These are phyloP conservation scores for Ustilago sp. DNA, from an alignment of 1,284 basidiomycete species.

Conservation along the genomic window DNA sequence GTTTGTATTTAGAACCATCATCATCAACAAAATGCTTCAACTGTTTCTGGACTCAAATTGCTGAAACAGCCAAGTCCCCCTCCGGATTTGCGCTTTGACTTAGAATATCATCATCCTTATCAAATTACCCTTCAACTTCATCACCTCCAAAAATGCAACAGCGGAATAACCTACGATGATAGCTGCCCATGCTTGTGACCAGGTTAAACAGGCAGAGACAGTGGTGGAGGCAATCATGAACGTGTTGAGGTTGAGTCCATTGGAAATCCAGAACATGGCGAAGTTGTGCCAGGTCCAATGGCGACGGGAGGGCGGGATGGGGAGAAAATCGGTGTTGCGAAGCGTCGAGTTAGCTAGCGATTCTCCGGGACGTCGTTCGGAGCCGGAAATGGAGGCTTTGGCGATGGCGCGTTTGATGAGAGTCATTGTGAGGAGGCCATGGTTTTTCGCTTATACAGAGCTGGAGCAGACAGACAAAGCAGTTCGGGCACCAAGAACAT, in stretches of 20 bases:
- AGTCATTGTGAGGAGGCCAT: constrained; percentile 17
- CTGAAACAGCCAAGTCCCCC: too few relatives aligned
- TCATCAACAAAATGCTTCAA: too few relatives aligned
- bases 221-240: constrained; percentile 52
- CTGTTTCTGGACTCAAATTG: too few relatives aligned
- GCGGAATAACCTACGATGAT: constrained; percentile 76
- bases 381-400: constrained; percentile 40
- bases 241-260: constrained; percentile 62
- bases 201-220: constrained; percentile 52
- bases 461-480: too few relatives aligned
- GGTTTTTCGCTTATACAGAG: too few relatives aligned
- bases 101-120: too few relatives aligned
- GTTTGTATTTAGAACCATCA: too few relatives aligned
- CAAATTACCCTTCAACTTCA: constrained; percentile 75
- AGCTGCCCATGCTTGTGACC: constrained; percentile 60
- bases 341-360: constrained; percentile 41
- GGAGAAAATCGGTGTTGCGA: constrained; percentile 57
- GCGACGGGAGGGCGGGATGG: constrained; percentile 54
- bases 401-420: constrained; percentile 37
- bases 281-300: constrained; percentile 56
- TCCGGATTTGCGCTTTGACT: too few relatives aligned
- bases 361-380: constrained; percentile 43
- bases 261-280: constrained; percentile 63
- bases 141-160: constrained; percentile 80
- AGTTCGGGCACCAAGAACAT: too few relatives aligned